Percentiles rank a stretch among this genome's conserved stretches.
Conservation (phyloP, 306 rosid species). For the Notholithocarpus densiflorus region DNA sequence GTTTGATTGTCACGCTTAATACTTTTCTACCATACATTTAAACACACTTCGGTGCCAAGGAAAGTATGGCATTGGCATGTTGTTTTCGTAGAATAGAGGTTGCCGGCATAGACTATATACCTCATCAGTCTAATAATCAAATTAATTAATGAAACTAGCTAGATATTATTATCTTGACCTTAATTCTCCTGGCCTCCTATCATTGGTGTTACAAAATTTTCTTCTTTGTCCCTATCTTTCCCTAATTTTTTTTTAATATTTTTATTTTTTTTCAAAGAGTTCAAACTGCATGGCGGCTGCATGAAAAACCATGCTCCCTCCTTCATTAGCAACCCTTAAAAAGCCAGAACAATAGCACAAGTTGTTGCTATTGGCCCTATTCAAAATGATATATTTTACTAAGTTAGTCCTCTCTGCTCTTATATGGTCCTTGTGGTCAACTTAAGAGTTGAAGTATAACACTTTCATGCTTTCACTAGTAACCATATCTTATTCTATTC, state of each 20-base stretch:
- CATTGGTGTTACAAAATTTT: not conserved
- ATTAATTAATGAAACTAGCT: not conserved
- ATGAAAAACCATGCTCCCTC: not conserved
- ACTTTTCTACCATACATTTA: not conserved
- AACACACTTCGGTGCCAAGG: conserved; percentile 9
- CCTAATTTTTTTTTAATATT: not conserved
- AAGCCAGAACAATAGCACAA: conserved; percentile 2
- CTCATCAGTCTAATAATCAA: not conserved
- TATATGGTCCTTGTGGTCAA: not conserved
- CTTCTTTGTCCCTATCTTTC: conserved; percentile 4
- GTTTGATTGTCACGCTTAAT: not conserved
- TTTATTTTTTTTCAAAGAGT: not conserved
- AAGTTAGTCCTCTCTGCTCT: not conserved
- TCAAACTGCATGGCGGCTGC: not conserved
- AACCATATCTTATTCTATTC: not conserved
- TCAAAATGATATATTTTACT: not conserved
- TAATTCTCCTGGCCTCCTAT: conserved; percentile 4
- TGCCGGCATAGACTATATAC: not conserved
- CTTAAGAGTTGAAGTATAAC: not conserved
- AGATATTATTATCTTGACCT: conserved; percentile 11
- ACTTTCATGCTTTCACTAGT: not conserved
- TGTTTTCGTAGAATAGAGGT: conserved; percentile 12
- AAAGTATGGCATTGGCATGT: conserved; percentile 15
- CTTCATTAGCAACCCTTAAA: not conserved
- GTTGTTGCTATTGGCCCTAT: not conserved